A percentile compares a stretch with the other conserved stretches of the same genome.
phyloP scores from a whole-genome alignment of 1,139 yeast genomes.

The Pichia sp. region DNA sequence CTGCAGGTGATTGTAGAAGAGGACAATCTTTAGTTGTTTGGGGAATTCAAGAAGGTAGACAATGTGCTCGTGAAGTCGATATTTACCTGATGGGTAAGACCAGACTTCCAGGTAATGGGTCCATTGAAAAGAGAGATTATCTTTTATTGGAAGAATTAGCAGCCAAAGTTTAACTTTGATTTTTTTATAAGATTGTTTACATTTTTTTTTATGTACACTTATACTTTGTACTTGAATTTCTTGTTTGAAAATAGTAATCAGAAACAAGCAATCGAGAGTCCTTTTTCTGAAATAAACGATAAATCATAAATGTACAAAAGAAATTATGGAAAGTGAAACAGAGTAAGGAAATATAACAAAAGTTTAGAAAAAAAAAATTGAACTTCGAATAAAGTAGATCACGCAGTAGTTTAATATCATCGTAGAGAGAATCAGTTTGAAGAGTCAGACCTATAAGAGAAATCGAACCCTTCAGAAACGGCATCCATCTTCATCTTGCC shows the following conservation, averaged over 20 bases:
- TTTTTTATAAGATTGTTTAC: background rate
- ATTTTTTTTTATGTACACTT: background rate
- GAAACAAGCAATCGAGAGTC: too few species aligned
- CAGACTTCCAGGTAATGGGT: constrained; percentile 88
- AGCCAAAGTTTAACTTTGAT: constrained; percentile 38
- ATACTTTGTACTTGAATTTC: too few species aligned
- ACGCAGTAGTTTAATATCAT: too few species aligned
- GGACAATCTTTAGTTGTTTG: constrained; percentile 97
- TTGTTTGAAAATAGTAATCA: too few species aligned
- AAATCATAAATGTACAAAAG: too few species aligned
- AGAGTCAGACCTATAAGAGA: constrained; percentile 17
- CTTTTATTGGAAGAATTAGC: constrained; percentile 68
- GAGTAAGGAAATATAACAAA: too few species aligned
- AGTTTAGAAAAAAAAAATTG: too few species aligned
- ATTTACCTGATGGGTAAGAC: constrained; percentile 68
- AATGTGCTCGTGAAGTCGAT: constrained; percentile 94
- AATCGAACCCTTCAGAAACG: constrained; percentile 43
- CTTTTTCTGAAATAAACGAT: too few species aligned
- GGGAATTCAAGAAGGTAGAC: constrained; percentile 99
- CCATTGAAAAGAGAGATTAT: constrained; percentile 78
- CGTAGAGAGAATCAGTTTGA: too few species aligned
- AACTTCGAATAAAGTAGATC: too few species aligned
- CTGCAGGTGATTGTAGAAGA: constrained; percentile 98
- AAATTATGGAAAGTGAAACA: too few species aligned
- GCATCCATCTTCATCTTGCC: constrained; percentile 38